Evolutionary conservation across 106 monocot species (phyloP), one percentile per base, ranked within the genome.

Genomic region (Platanthera zijinensis): DNA sequence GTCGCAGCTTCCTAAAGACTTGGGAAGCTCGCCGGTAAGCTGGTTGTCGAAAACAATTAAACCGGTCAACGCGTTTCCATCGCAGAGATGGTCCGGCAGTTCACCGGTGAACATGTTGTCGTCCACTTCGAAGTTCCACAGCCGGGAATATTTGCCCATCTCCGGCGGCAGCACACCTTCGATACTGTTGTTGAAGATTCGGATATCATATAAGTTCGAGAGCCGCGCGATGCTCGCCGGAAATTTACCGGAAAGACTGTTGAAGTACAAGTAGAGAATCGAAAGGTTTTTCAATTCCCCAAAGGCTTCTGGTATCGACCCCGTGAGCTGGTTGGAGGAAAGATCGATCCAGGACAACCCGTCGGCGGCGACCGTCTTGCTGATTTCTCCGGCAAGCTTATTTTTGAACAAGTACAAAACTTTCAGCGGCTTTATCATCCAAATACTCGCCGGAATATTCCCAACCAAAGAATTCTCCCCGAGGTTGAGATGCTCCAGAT

Each of bases 51-150:
- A 89, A 5, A 82, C 85, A 2, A 78, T 62, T 3, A 90, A 7
- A 7, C 69, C 78, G 4, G 17, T 69, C 7, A 93, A 51, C 11
- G 1, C 61, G 56, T 79, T 67, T 4, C 53, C 57, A 0, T 77
- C 67, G 50, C 92, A 92, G 12, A 92, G 78, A 48, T 74, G 25
- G 45, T 74, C 66, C 62, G 90, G 92, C 5, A 96, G 52, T 50
- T 66, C 66, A 12, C 96, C 92, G 50, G 84, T 80, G 32, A 96
- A 32, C 28, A 7, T 47, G 64, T 96, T 96, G 28, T 83, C 49
- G 57, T 2, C 1, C 19, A 89, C 85, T 28, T 96, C 95, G 21
- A 92, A 14, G 56, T 87, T 81, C 78, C 53, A 76, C 28, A 85
- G 79, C 17, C 3, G 11, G 8, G 87, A 90, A 73, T 83, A 59